Evolutionary conservation across 805 yeast genomes (phyloP), one percentile per base, ranked within the genome.

Genomic region (Myxozyma mucilagina): DNA sequence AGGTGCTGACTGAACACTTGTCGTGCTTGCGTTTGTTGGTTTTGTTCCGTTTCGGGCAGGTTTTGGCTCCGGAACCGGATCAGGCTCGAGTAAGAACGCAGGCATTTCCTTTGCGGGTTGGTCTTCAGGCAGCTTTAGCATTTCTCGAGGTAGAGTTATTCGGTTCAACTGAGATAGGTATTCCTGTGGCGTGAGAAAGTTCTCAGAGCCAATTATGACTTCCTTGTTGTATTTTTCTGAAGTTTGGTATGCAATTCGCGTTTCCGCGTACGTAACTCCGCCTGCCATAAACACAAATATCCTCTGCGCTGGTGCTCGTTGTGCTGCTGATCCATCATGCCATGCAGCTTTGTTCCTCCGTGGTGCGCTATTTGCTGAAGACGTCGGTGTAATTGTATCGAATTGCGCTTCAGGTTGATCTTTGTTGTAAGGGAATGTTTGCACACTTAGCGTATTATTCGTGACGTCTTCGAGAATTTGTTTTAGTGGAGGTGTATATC

Each of bases 251-350:
- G 86, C 85, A 11, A 89, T 81, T 64, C 93, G 82, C 34, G 87
- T 76, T 73, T 94, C 99, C 1, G 92, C 82, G 66, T 87, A 83
- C 0, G 98, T 90, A 20, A 89, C 74, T 8, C 98, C 99, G 24
- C 99, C 99, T 1, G 96, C 87, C 32, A 90, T 82, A 70, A 85
- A 94, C 59, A 91, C 83, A 66, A 92, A 82, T 7, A 92, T 78
- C 53, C 94, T 78, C 70, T 90, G 97, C 66, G 79, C 77, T 1
- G 75, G 76, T 11, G 64, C 47, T 3, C 34, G 41, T 9, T 38
- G n/a, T 31, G 38, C 7, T 13, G 45, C 14, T 16, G 52, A 10
- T 10, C 56, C 42, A 35, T 63, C 67, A 41, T 60, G 59, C 67
- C 67, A 63, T 14, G 57, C 52, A 6, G 67, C 67, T 42, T 56